Percentiles rank a stretch among this genome's conserved stretches.
Conservation (phyloP, 2,329 filamentous ascomycete genomes). For the Sporothrix variecibatus region DNA sequence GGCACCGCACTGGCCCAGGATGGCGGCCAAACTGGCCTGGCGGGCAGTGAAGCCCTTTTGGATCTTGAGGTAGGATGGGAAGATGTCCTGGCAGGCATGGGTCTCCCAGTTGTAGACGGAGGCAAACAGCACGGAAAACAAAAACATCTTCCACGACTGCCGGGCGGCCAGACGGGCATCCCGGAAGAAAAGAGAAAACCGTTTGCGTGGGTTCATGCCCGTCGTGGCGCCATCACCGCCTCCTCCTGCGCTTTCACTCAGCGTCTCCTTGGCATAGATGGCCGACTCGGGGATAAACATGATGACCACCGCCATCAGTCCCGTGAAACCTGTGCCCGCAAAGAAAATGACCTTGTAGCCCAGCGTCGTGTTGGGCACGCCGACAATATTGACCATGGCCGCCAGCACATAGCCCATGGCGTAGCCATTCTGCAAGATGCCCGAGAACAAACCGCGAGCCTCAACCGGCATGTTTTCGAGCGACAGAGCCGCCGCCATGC, state of each 20-base stretch:
- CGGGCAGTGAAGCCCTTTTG: constrained; percentile 10
- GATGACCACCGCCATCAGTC: constrained; percentile 78
- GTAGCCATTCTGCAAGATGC: constrained; percentile 75
- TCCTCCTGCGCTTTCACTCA: not conserved
- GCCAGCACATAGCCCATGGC: constrained; percentile 66
- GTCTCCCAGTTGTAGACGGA: constrained; percentile 19
- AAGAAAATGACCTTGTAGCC: constrained; percentile 85
- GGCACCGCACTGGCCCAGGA: constrained; percentile 18
- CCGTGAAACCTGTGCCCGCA: constrained; percentile 81
- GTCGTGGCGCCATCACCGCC: not conserved
- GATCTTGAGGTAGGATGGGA: constrained; percentile 15
- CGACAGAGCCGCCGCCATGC: constrained; percentile 76
- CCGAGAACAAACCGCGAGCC: constrained; percentile 72
- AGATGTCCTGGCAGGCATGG: constrained; percentile 20
- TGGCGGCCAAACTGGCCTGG: constrained; percentile 9
- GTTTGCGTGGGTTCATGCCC: constrained; percentile 46
- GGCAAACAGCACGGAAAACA: constrained; percentile 17
- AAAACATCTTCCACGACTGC: constrained; percentile 75
- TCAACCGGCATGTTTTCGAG: constrained; percentile 71
- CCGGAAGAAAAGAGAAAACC: constrained; percentile 67
- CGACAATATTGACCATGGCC: constrained; percentile 61
- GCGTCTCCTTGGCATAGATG: constrained; percentile 53
- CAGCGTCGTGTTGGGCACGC: constrained; percentile 75
- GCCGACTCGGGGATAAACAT: constrained; percentile 77
- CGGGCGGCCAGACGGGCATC: constrained; percentile 79